Percentiles rank a stretch among this genome's conserved stretches.
Evolutionary conservation across 2,329 filamentous ascomycete genomes (phyloP).

Genomic region (Grosmannia huntii): DNA sequence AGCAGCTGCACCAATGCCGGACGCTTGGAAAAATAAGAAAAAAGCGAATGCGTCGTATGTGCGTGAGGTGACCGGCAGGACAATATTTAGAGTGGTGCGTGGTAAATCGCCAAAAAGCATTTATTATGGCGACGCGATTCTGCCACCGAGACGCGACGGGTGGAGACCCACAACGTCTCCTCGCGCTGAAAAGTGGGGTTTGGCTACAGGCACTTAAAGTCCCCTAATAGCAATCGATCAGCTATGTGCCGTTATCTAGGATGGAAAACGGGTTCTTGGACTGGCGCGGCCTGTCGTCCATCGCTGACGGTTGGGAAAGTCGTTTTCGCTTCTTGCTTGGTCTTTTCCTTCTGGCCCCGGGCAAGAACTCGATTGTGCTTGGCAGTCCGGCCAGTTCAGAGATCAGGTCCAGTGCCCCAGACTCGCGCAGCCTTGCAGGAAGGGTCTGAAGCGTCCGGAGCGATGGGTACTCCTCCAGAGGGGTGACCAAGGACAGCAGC

Average conservation of each 20-base stretch:
- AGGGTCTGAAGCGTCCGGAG: slow-evolving; percentile 4
- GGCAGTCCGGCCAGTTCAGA: slow-evolving; percentile 2
- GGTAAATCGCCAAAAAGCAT: not conserved
- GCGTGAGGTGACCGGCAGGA: not conserved
- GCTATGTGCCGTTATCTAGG: not conserved
- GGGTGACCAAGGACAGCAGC: slow-evolving; percentile 1
- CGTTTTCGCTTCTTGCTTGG: slow-evolving; percentile 7
- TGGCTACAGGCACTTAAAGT: not conserved
- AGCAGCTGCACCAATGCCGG: not conserved
- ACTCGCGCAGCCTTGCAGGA: slow-evolving; percentile 6
- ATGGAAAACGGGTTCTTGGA: slow-evolving; percentile 9
- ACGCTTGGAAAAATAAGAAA: not conserved
- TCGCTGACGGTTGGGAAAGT: not conserved
- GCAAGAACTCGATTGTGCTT: slow-evolving; percentile 5
- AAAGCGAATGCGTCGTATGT: not conserved
- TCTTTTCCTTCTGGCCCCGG: slow-evolving; percentile 1
- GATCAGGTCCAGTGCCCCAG: slow-evolving; percentile 5
- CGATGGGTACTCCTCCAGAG: slow-evolving; percentile 9
- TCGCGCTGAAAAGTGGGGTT: slow-evolving; percentile 3
- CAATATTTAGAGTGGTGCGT: not conserved
- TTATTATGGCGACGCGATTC: slow-evolving; percentile 9
- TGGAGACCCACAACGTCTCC: not conserved
- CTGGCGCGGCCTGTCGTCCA: not conserved
- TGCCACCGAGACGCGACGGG: slow-evolving; percentile 5
- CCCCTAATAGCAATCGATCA: too few species aligned